Base-by-base conservation (phyloP, 2,329 filamentous ascomycete genomes). In the Hypoxylon sp. region DNA sequence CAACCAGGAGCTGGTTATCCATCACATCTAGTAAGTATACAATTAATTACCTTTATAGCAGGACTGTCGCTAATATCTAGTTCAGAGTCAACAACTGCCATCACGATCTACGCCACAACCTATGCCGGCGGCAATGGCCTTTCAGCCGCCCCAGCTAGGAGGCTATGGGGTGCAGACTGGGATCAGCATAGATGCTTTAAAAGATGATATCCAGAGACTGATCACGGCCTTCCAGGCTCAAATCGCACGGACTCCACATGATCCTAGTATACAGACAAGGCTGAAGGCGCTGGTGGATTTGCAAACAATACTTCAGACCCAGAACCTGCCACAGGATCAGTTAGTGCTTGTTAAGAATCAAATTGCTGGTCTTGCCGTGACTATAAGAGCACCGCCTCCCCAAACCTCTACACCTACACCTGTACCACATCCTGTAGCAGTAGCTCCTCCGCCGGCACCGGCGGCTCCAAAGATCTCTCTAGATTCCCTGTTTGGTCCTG, bases 231-330 rank as follows among this genome's bases (percentile, higher is more conserved):
- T 91, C 72, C 91, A 91, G 82, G 85, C 86, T 72, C 91, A 94
- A 76, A 92, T 93, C 82, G 90, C 91, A 72, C 88, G 88, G 72
- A 93, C 90, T 79, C 91, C 92, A 67, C 88, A 91, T 84, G 92
- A 97, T 84, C 82, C 86, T 81, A 88, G 89, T 81, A 86, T 93
- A 78, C 91, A 93, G 79, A 91, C 89, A 77, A 93, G 92, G 81
- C 84, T 97, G 77, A 92, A 93, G 82, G 94, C 94, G 70, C 88
- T 98, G 74, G 84, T 94, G 81, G 93, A 96, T 80, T 87, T 98
- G 71, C 93, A 97, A 83, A 89, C 86, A 73, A 88, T 95, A 72
- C 84, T 98, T 77, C 90, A 92, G 79, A 91, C 86, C 74, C 92
- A 94, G 80, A 90, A 91, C 77, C 85, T 97, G 78, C 91, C 91